Percentiles rank a stretch among this genome's conserved stretches.
Conservation (phyloP, 768 basidiomycete species). For the Tulasnella sp. region DNA sequence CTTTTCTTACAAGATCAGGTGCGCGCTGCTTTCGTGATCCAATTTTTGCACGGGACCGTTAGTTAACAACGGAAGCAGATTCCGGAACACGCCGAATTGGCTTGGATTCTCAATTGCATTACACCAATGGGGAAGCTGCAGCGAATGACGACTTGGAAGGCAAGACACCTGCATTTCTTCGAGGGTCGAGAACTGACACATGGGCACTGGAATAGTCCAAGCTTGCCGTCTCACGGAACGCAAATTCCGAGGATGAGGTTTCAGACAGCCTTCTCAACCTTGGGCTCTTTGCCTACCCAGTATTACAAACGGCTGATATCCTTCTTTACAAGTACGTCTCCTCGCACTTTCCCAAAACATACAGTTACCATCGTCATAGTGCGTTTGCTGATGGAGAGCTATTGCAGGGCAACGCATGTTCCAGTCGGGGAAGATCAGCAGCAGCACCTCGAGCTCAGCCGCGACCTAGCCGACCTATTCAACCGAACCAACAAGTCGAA, state of each 20-base stretch:
- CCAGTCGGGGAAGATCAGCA: conserved; percentile 96
- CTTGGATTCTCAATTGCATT: conserved; percentile 83
- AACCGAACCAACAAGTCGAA: conserved; percentile 55
- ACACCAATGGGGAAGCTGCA: conserved; percentile 74
- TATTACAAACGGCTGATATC: conserved; percentile 90
- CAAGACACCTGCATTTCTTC: conserved; percentile 28
- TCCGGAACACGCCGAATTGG: conserved; percentile 72
- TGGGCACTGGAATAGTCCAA: conserved; percentile 46
- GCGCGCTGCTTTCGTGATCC: conserved; percentile 27
- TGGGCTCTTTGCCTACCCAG: conserved; percentile 86
- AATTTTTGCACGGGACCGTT: neutral
- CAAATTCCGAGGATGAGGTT: conserved; percentile 64
- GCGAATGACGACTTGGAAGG: conserved; percentile 98
- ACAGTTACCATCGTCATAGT: neutral
- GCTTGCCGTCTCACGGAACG: conserved; percentile 64
- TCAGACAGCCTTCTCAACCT: conserved; percentile 75
- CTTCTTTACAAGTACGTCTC: conserved; percentile 64
- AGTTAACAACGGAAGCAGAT: conserved; percentile 45
- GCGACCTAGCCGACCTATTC: conserved; percentile 76
- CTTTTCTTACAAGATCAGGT: conserved; percentile 90
- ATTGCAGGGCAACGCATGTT: conserved; percentile 72
- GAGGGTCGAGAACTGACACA: conserved; percentile 5
- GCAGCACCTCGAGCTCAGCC: conserved; percentile 84
- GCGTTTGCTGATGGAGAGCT: neutral
- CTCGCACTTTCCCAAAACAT: too few relatives aligned